phyloP scores from a whole-genome alignment of 352 stramenopile species.

The Globisporangium solare region DNA sequence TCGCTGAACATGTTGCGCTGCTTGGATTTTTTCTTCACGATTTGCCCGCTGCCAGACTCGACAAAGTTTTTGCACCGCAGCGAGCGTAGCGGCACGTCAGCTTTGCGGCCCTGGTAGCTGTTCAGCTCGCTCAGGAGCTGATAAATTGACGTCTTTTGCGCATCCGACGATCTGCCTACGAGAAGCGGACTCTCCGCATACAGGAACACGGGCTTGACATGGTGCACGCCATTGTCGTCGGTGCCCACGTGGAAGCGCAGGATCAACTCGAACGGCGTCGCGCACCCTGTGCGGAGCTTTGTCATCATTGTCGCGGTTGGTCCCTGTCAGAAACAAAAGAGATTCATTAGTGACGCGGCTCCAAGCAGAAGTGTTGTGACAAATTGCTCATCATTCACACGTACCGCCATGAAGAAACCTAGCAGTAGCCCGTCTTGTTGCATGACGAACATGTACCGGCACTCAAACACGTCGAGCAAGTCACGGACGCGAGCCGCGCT shows the following conservation, averaged over 20 bases:
- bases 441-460: conserved; percentile 66
- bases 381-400: neutral
- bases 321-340: conserved; percentile 8
- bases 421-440: conserved; percentile 56
- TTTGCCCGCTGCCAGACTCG: conserved; percentile 38
- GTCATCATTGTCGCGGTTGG: conserved; percentile 49
- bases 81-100: conserved; percentile 58
- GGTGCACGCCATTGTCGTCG: conserved; percentile 17
- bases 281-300: conserved; percentile 33
- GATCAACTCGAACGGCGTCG: conserved; percentile 52
- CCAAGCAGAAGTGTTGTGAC: too few species aligned
- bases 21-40: conserved; percentile 45
- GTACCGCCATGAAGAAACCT: conserved; percentile 46
- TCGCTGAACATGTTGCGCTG: conserved; percentile 22
- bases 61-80: conserved; percentile 70
- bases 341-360: too few species aligned
- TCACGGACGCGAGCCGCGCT: conserved; percentile 17
- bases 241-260: conserved; percentile 37
- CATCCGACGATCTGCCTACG: conserved; percentile 30
- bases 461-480: conserved; percentile 35
- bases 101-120: conserved; percentile 26
- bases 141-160: conserved; percentile 51
- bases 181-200: conserved; percentile 67
- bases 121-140: conserved; percentile 55
- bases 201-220: conserved; percentile 34